These are phyloP conservation scores for Capsicum chinense DNA, from an alignment of 257 asterid genomes.

Conservation along the genomic window DNA sequence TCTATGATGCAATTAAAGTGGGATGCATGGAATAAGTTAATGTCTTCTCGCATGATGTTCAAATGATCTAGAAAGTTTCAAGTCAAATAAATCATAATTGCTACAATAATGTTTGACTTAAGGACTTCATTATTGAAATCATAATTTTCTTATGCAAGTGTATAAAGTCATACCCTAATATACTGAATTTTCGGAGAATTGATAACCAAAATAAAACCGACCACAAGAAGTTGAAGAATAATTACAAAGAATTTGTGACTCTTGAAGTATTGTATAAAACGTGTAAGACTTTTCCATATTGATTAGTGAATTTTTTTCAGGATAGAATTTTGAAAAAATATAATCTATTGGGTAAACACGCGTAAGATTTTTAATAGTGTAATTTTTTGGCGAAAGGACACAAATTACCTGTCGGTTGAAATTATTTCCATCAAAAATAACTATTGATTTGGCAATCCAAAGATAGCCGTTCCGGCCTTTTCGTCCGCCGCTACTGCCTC, in stretches of 20 bases:
- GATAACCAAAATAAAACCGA: no score
- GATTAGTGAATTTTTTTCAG: background rate
- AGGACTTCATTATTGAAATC: background rate
- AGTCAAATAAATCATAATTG: background rate
- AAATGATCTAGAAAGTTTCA: conserved; percentile 22
- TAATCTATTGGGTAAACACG: no score
- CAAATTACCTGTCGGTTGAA: no score
- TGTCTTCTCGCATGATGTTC: background rate
- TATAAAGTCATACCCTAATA: background rate
- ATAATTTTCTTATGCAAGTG: background rate
- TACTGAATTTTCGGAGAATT: background rate
- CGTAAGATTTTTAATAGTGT: background rate
- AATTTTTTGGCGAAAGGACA: background rate
- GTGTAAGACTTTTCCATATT: background rate
- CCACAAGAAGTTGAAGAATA: no score
- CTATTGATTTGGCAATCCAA: no score
- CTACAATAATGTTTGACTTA: background rate
- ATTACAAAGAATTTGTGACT: no score
- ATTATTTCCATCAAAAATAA: no score
- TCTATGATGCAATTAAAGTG: background rate
- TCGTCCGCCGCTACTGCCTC: no score
- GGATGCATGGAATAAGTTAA: background rate
- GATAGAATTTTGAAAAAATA: background rate
- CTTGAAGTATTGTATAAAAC: background rate
- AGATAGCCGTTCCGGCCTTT: no score